Conservation (phyloP, 768 basidiomycete species). For the Rhodotorula paludigena region DNA sequence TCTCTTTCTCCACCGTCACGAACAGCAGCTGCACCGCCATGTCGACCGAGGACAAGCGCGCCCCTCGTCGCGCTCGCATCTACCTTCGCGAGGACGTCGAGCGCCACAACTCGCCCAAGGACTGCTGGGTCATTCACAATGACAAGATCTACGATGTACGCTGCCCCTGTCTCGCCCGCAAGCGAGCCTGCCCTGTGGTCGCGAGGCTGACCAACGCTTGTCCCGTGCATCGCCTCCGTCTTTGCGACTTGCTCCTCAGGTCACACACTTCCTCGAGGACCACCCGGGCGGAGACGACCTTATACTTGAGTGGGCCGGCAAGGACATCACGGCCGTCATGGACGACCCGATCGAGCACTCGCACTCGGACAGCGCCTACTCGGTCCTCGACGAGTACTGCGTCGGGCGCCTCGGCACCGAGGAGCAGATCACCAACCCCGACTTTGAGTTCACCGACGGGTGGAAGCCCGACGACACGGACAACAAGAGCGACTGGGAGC, state of each 20-base stretch:
- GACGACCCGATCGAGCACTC: slow-evolving; percentile 71
- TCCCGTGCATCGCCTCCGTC: background rate
- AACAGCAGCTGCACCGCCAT: background rate
- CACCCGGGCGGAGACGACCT: slow-evolving; percentile 95
- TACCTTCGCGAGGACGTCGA: slow-evolving; percentile 70
- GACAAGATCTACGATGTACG: slow-evolving; percentile 83
- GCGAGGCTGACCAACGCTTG: background rate
- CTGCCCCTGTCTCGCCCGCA: background rate
- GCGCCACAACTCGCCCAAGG: slow-evolving; percentile 57
- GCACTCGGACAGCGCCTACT: slow-evolving; percentile 85
- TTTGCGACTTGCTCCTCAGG: background rate
- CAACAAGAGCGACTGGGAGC: slow-evolving; percentile 69
- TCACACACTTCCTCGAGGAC: slow-evolving; percentile 62
- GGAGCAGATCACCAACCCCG: slow-evolving; percentile 71
- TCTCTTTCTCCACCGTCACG: too few relatives aligned
- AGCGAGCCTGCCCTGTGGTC: too few relatives aligned
- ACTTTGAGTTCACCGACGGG: slow-evolving; percentile 84
- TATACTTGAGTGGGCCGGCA: slow-evolving; percentile 73
- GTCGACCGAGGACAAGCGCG: slow-evolving; percentile 4
- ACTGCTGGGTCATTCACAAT: slow-evolving; percentile 75
- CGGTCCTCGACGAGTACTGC: slow-evolving; percentile 80
- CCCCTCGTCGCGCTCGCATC: slow-evolving; percentile 45
- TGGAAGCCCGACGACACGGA: slow-evolving; percentile 90
- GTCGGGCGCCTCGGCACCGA: slow-evolving; percentile 76
- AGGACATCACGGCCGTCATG: slow-evolving; percentile 77